A percentile compares a stretch with the other conserved stretches of the same genome.
These are phyloP conservation scores for Jatropha multifida DNA, from an alignment of 441 rosid genomes.

Conservation along the genomic window DNA sequence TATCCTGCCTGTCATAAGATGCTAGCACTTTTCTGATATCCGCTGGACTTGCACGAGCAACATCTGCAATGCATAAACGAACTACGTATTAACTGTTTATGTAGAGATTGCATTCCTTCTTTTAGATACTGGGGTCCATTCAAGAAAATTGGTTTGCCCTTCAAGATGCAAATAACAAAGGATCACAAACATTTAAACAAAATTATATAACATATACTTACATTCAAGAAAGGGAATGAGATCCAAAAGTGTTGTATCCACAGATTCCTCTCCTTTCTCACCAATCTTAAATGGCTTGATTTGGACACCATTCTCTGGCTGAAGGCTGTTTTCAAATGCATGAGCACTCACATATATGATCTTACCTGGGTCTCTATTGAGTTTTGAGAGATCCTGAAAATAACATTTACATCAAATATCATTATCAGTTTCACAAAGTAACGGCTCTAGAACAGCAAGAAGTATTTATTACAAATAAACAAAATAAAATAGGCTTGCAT, in stretches of 20 bases:
- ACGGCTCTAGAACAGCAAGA: neutral
- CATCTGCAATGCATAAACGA: constrained; percentile 43
- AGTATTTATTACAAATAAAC: neutral
- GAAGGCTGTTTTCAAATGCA: constrained; percentile 77
- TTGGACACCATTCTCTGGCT: constrained; percentile 81
- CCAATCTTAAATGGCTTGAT: constrained; percentile 75
- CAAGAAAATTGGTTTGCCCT: neutral
- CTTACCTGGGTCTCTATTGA: constrained; percentile 79
- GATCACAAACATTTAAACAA: neutral
- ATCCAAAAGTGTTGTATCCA: constrained; percentile 83
- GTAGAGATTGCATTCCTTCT: neutral
- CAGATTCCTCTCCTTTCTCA: constrained; percentile 31
- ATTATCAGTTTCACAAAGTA: constrained; percentile 6
- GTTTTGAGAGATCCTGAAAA: constrained; percentile 90
- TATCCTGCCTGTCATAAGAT: constrained; percentile 73
- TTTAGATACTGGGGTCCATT: neutral
- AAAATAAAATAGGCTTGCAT: neutral
- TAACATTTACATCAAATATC: constrained; percentile 13
- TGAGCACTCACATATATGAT: constrained; percentile 77
- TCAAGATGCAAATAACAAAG: neutral
- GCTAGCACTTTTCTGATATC: constrained; percentile 75
- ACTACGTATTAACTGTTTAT: neutral
- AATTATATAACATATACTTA: constrained; percentile 31
- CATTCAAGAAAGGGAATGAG: constrained; percentile 98
- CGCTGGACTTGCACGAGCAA: constrained; percentile 75